Conservation (phyloP, 1,284 basidiomycete genomes). For the Dichomitus squalens region DNA sequence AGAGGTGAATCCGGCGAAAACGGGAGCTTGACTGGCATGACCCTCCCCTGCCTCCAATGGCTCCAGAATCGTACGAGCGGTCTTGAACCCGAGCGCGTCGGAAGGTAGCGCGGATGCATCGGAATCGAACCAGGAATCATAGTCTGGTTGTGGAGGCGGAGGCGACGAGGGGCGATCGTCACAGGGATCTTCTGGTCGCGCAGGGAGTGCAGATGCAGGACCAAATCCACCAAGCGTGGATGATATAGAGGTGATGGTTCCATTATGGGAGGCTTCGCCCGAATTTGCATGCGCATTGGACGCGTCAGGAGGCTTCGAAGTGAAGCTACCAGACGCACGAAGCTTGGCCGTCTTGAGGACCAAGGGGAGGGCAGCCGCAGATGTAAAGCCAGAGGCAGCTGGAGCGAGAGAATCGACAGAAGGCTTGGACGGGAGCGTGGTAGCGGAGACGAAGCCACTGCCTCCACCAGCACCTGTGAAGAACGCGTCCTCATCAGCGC, state of each 20-base stretch:
- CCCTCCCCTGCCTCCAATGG: not conserved
- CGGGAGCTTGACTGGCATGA: slow-evolving; percentile 12
- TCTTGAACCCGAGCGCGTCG: slow-evolving; percentile 27
- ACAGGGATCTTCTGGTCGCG: slow-evolving; percentile 3
- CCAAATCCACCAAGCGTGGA: slow-evolving; percentile 29
- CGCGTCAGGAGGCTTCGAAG: slow-evolving; percentile 6
- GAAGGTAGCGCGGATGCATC: slow-evolving; percentile 32
- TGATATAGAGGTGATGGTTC: slow-evolving; percentile 12
- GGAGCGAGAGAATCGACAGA: not conserved
- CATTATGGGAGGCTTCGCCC: not conserved
- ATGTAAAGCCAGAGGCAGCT: slow-evolving; percentile 13
- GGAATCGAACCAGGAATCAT: slow-evolving; percentile 60
- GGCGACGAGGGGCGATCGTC: slow-evolving; percentile 43
- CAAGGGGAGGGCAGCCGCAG: slow-evolving; percentile 8
- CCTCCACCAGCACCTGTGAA: slow-evolving; percentile 1
- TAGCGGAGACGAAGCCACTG: slow-evolving; percentile 8
- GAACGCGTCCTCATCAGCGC: slow-evolving; percentile 16
- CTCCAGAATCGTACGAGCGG: slow-evolving; percentile 23
- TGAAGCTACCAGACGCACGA: slow-evolving; percentile 14
- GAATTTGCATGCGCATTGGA: not conserved
- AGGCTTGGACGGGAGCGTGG: not conserved
- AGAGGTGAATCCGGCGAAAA: slow-evolving; percentile 15
- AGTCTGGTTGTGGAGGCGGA: slow-evolving; percentile 46
- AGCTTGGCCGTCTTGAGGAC: not conserved
- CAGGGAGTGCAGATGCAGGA: slow-evolving; percentile 21